These are phyloP conservation scores for Euryodendron excelsum DNA, from an alignment of 148 eudicot species.

Conservation along the genomic window DNA sequence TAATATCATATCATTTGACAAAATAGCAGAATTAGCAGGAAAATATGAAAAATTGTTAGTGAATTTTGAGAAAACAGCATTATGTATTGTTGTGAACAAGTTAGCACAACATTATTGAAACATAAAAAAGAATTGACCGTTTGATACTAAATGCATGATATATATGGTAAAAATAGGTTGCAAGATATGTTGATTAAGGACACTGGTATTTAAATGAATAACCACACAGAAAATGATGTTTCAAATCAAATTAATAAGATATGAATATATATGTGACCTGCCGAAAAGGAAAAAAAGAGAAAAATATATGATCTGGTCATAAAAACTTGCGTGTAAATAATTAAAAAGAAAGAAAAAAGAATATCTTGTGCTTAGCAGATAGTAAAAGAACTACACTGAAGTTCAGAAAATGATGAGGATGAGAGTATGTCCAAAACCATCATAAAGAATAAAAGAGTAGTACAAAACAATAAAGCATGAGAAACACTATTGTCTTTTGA, in stretches of 20 bases:
- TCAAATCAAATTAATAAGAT: neutral
- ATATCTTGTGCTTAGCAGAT: neutral
- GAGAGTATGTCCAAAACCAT: neutral
- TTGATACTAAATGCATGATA: neutral
- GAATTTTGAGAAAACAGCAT: neutral
- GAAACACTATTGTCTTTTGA: too few relatives aligned
- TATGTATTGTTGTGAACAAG: neutral
- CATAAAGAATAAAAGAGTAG: neutral
- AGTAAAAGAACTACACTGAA: neutral
- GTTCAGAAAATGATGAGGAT: neutral
- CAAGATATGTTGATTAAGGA: neutral
- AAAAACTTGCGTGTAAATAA: neutral
- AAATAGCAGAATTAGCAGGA: neutral
- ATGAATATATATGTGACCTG: neutral
- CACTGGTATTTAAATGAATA: neutral
- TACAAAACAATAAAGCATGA: neutral
- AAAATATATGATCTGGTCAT: neutral
- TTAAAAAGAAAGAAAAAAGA: slow-evolving; percentile 4
- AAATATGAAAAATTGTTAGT: neutral
- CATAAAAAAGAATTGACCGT: neutral
- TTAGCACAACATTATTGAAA: neutral
- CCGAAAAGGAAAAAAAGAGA: neutral
- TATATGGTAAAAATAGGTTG: neutral
- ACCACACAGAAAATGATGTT: neutral
- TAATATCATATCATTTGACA: neutral